Base-by-base conservation (phyloP, 495 filamentous ascomycete genomes). In the Penicillium cosmopolitanum region DNA sequence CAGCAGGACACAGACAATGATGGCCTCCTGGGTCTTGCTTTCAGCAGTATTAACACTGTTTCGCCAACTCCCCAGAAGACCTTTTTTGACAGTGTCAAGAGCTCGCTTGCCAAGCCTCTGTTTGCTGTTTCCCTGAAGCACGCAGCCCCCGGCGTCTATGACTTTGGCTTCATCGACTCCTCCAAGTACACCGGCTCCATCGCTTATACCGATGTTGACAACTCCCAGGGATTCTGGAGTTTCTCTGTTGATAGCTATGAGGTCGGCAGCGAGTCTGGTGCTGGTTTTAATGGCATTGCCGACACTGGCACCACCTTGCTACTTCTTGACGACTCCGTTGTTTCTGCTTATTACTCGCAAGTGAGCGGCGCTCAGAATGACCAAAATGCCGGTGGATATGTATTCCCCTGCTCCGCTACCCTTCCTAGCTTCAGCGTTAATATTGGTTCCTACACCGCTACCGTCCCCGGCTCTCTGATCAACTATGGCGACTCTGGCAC, bases 1-100 rank as follows among this genome's bases (percentile, higher is more conserved):
- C 67, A 73, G n/a, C 40, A 73, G 25, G 86, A 90, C 58, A 71
- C 70, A 44, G 68, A 80, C 61, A 85, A 77, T 62, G 87, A 90
- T 58, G 90, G 89, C 23, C 78, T 92, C 16, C 73, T 93, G n/a
- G 89, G 90, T 47, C 79, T 92, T n/a, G 85, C 79, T 9, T 91
- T 90, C 67, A 82, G 81, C 74, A 73, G 50, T 44, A 80, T 92
- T 70, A 93, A 92, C 76, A 86, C 83, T 1, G 83, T 91, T 35
- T 28, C 61, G 15, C 90, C 90, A 11, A 69, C 53, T 1, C 35
- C 63, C 23, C 82, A 88, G 67, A 82, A 78, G 44, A 93, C 89
- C 7, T 92, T 85, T 71, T 91, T 91, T 73, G 84, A 84, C 67
- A 91, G 84, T 58, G 87, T 89, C 53, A 76, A 83, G 60, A 47